Base-by-base conservation (phyloP, 2,329 filamentous ascomycete species). In the Epichloe sibirici region DNA sequence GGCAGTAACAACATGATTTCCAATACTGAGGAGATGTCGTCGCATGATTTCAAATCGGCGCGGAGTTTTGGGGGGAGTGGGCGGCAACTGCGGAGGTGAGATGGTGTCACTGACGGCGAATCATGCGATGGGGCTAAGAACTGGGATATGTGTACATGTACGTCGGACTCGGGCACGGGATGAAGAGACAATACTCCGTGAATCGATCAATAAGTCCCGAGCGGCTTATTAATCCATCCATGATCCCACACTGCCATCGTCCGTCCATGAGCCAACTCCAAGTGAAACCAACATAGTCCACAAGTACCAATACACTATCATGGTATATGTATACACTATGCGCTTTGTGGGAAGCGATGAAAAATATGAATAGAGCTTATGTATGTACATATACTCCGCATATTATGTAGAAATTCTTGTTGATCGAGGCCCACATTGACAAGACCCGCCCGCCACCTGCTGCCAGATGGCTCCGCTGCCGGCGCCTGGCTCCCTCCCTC, bases 281-380 rank as follows among this genome's bases (percentile, higher is more conserved):
- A 21, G 17, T 21, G 17, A 21, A 21, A 88, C 62, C 1, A 79
- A 57, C 3, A 79, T 71, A 0, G 82, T 82, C 77, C 81, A 85
- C 1, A 85, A 55, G 56, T 79, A 82, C 86, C 85, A 89, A 62
- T 88, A 88, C 17, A 21, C 17, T 21, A 21, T 21, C 17, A 21
- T 21, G 2, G 17, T 21, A 21, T 21, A 21, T 21, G 17, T 21
- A 21, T 21, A 21, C 17, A 21, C 17, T 21, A 21, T 2, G 17
- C 17, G 17, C 17, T 21, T 21, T 2, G 17, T 21, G 17, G 17
- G 17, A 21, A 21, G 2, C 17, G 17, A 21, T 21, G 17, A 21
- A 21, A 21, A 21, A 21, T 21, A 21, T 21, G 17, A 21, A 21
- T 21, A 21, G 17, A 17, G 17, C 17, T 21, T 21, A 21, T 21